These are phyloP conservation scores for Yarrowia sp. DNA, from an alignment of 805 yeast species.

Conservation along the genomic window DNA sequence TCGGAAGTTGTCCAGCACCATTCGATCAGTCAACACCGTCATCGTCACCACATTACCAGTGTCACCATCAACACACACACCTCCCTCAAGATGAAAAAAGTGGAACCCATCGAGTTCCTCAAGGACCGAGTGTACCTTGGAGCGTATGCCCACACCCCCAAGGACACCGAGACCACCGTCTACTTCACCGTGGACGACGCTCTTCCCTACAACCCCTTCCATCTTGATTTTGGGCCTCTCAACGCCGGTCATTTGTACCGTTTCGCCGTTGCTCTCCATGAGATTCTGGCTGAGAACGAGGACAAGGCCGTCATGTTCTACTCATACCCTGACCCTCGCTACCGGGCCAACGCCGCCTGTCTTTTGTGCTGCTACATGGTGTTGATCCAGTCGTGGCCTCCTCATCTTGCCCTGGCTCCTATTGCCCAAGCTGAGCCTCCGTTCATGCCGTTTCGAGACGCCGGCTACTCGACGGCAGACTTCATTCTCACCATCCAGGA, in stretches of 20 bases:
- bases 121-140: slow-evolving; percentile 80
- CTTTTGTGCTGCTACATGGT: slow-evolving; percentile 93
- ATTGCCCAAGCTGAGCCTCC: slow-evolving; percentile 91
- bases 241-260: slow-evolving; percentile 92
- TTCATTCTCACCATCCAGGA: slow-evolving; percentile 94
- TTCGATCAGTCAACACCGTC: no score
- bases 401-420: slow-evolving; percentile 96
- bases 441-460: slow-evolving; percentile 93
- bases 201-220: slow-evolving; percentile 92
- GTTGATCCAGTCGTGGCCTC: slow-evolving; percentile 95
- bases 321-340: slow-evolving; percentile 79
- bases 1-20: no score
- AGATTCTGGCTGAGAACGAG: slow-evolving; percentile 81
- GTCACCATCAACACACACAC: neutral
- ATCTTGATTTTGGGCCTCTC: slow-evolving; percentile 94
- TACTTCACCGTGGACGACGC: slow-evolving; percentile 93
- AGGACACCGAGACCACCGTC: slow-evolving; percentile 74
- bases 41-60: neutral
- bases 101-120: slow-evolving; percentile 30
- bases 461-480: slow-evolving; percentile 96
- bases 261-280: slow-evolving; percentile 93
- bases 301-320: slow-evolving; percentile 91
- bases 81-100: neutral
- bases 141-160: slow-evolving; percentile 81
- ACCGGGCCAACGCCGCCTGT: slow-evolving; percentile 93